phyloP scores from a whole-genome alignment of 2,329 filamentous ascomycete genomes.

The Ophiosphaerella herpotricha region DNA sequence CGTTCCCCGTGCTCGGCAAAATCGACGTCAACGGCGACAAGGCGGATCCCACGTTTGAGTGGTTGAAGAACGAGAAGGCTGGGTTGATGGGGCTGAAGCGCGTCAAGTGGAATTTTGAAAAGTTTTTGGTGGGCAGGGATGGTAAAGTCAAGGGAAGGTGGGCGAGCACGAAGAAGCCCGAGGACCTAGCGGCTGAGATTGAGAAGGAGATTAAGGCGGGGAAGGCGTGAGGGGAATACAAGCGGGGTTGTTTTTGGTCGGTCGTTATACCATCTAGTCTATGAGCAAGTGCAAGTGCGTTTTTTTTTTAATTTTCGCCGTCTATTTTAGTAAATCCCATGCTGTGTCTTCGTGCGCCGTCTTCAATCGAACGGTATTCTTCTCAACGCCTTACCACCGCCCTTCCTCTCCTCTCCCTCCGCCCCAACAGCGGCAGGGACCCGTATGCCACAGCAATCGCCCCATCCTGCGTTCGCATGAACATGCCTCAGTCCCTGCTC shows the following conservation, averaged over 20 bases:
- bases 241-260: not conserved
- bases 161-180: conserved; percentile 87
- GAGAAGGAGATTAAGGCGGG: conserved; percentile 66
- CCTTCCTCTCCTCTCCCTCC: conserved; percentile 84
- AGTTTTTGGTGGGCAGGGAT: conserved; percentile 87
- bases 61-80: conserved; percentile 71
- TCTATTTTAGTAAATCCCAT: not conserved
- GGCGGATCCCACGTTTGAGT: conserved; percentile 79
- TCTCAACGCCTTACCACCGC: conserved; percentile 60
- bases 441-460: conserved; percentile 97
- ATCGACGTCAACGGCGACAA: conserved; percentile 84
- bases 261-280: too few species aligned
- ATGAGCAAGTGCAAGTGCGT: too few species aligned
- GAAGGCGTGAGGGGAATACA: conserved; percentile 6
- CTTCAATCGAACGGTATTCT: conserved; percentile 79
- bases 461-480: conserved; percentile 74
- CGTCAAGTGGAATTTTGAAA: conserved; percentile 99
- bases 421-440: conserved; percentile 94
- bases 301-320: too few species aligned
- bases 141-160: conserved; percentile 84
- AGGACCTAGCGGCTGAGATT: conserved; percentile 75
- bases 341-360: not conserved
- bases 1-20: conserved; percentile 90
- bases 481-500: conserved; percentile 70
- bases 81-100: conserved; percentile 86